Conservation (phyloP, 768 basidiomycete species). For the Russula abietina region DNA sequence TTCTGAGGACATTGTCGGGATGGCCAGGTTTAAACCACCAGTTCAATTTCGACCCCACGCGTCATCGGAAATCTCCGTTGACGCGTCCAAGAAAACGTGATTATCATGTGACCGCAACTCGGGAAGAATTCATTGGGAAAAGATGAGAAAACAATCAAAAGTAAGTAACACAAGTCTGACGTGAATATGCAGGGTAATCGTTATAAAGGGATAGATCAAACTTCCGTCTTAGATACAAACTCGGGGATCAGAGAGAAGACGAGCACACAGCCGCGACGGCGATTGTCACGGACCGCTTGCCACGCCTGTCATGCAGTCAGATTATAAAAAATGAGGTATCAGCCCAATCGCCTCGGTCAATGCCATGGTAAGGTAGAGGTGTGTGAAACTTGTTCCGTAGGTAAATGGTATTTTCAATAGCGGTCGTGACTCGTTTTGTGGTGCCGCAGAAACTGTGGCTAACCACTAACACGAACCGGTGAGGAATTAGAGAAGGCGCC, state of each 20-base stretch:
- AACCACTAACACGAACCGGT: background rate
- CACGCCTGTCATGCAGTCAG: background rate
- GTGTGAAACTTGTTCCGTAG: slow-evolving; percentile 8
- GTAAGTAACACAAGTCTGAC: slow-evolving; percentile 6
- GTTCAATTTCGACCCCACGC: background rate
- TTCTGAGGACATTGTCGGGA: slow-evolving; percentile 4
- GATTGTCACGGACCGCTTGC: background rate
- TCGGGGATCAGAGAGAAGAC: background rate
- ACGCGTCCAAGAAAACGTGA: slow-evolving; percentile 13
- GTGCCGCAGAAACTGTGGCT: background rate
- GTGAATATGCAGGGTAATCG: slow-evolving; percentile 17
- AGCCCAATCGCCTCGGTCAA: slow-evolving; percentile 7
- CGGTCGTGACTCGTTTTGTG: background rate
- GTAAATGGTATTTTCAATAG: background rate
- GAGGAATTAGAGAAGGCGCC: background rate
- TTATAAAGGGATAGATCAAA: slow-evolving; percentile 17
- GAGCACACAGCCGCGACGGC: background rate
- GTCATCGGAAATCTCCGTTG: background rate
- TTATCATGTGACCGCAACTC: slow-evolving; percentile 19
- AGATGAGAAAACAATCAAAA: background rate
- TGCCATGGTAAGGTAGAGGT: slow-evolving; percentile 6
- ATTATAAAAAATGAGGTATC: slow-evolving; percentile 22
- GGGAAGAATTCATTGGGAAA: background rate
- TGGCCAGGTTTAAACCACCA: background rate
- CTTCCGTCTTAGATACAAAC: slow-evolving; percentile 14